phyloP scores from a whole-genome alignment of 257 asterid species.

The Oldenlandia corymbosa region DNA sequence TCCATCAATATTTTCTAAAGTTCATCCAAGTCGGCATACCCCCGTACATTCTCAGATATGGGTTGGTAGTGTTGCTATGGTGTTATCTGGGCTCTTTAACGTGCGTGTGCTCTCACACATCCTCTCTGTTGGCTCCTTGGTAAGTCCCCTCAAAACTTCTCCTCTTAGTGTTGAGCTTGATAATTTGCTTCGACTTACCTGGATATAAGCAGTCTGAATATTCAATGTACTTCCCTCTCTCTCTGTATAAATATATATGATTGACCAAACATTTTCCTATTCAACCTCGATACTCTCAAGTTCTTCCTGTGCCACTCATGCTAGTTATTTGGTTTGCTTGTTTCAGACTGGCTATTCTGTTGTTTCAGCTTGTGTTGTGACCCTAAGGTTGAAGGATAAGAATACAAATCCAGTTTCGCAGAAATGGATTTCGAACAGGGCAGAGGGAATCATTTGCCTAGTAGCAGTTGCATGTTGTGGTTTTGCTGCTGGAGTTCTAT shows the following conservation, averaged over 20 bases:
- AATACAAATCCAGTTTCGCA: constrained; percentile 30
- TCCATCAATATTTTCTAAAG: constrained; percentile 70
- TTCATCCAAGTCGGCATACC: constrained; percentile 70
- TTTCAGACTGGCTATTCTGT: constrained; percentile 95
- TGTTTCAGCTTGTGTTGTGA: constrained; percentile 87
- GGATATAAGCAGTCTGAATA: constrained; percentile 8
- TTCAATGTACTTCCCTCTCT: background rate
- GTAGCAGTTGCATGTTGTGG: constrained; percentile 62
- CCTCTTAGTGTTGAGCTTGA: background rate
- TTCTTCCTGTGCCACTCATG: constrained; percentile 13
- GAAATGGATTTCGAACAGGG: constrained; percentile 42
- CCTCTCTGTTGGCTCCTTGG: constrained; percentile 94
- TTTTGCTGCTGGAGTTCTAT: constrained; percentile 67
- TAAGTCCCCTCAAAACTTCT: constrained; percentile 29
- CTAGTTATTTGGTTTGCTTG: constrained; percentile 15
- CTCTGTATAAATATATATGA: background rate
- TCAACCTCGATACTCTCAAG: background rate
- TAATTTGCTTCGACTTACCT: constrained; percentile 4
- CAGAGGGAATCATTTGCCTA: constrained; percentile 67
- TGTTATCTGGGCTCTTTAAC: constrained; percentile 80
- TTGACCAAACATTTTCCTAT: background rate
- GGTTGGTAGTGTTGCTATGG: constrained; percentile 81
- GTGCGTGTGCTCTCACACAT: constrained; percentile 83
- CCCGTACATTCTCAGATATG: constrained; percentile 86
- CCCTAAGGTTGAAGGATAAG: constrained; percentile 74